A percentile compares a stretch with the other conserved stretches of the same genome.
These are phyloP conservation scores for Candida smagusa DNA, from an alignment of 1,139 yeast genomes.

Conservation along the genomic window DNA sequence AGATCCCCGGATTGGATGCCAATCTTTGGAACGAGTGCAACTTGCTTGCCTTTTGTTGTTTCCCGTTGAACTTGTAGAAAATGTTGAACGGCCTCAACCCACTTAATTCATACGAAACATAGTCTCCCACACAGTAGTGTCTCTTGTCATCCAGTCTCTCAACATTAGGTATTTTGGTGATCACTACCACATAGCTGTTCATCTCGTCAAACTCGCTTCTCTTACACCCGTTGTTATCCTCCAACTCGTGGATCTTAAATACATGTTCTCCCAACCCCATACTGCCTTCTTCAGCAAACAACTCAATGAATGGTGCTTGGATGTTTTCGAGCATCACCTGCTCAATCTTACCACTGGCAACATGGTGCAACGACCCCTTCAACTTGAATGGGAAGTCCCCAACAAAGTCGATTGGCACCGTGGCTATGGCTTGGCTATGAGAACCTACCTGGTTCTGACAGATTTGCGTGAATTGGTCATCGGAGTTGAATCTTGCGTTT, in stretches of 20 bases:
- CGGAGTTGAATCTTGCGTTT: conserved; percentile 44
- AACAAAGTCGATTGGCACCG: conserved; percentile 47
- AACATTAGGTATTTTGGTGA: conserved; percentile 77
- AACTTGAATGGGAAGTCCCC: conserved; percentile 69
- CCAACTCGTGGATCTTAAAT: conserved; percentile 52
- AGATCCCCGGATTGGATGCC: conserved; percentile 77
- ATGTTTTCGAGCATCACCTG: conserved; percentile 14
- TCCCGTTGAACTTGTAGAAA: conserved; percentile 68
- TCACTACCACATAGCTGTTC: conserved; percentile 44
- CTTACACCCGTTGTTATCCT: conserved; percentile 71
- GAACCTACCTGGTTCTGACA: conserved; percentile 51
- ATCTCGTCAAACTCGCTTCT: conserved; percentile 37
- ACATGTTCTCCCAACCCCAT: conserved; percentile 50
- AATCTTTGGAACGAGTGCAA: conserved; percentile 55
- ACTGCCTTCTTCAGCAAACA: conserved; percentile 12
- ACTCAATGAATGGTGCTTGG: conserved; percentile 13
- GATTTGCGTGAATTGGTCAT: conserved; percentile 47
- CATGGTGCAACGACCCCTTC: conserved; percentile 50
- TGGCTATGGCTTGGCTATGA: conserved; percentile 20
- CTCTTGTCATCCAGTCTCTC: conserved; percentile 37
- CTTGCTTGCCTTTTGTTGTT: conserved; percentile 57
- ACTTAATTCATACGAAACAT: conserved; percentile 67
- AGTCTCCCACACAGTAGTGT: conserved; percentile 87
- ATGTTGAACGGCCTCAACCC: conserved; percentile 82
- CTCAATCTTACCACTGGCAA: conserved; percentile 17